These are phyloP conservation scores for Physcomitrellopsis africana DNA, from an alignment of 225 moss, liverwort and hornwort genomes.

Conservation along the genomic window DNA sequence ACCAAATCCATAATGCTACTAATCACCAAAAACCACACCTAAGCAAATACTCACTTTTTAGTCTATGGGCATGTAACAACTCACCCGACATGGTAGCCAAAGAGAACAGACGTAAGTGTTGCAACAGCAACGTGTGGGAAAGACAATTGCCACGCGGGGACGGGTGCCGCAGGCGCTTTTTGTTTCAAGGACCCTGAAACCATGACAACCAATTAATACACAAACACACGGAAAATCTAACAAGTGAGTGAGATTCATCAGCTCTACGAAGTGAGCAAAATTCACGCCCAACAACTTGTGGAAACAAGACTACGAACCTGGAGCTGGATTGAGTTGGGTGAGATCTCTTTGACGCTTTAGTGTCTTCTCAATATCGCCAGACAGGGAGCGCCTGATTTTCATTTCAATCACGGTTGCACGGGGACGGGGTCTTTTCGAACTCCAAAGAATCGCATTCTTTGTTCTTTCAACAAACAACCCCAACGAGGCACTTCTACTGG, in stretches of 20 bases:
- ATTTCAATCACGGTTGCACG: constrained; percentile 44
- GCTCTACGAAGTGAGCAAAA: neutral
- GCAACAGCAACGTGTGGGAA: constrained; percentile 61
- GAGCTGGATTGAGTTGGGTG: neutral
- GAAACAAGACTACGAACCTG: constrained; percentile 18
- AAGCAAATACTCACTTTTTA: accelerated
- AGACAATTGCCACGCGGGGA: constrained; percentile 54
- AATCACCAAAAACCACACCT: neutral
- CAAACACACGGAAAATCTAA: neutral
- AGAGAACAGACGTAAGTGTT: constrained; percentile 51
- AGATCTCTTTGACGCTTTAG: constrained; percentile 5
- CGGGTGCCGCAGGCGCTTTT: constrained; percentile 27
- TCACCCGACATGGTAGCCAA: constrained; percentile 60
- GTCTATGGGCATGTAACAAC: neutral
- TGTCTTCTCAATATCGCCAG: constrained; percentile 13
- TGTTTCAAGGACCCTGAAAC: constrained; percentile 32
- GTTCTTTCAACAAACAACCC: constrained; percentile 57
- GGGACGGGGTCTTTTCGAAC: constrained; percentile 17
- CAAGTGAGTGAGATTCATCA: too few relatives aligned
- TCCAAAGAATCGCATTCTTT: constrained; percentile 52
- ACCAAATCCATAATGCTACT: neutral
- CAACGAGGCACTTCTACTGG: constrained; percentile 30
- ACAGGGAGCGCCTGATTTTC: constrained; percentile 39
- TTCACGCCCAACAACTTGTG: neutral
- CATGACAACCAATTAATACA: neutral